Conservation (phyloP, 2,329 filamentous ascomycete species). For the Pseudocercospora pini-densiflorae region DNA sequence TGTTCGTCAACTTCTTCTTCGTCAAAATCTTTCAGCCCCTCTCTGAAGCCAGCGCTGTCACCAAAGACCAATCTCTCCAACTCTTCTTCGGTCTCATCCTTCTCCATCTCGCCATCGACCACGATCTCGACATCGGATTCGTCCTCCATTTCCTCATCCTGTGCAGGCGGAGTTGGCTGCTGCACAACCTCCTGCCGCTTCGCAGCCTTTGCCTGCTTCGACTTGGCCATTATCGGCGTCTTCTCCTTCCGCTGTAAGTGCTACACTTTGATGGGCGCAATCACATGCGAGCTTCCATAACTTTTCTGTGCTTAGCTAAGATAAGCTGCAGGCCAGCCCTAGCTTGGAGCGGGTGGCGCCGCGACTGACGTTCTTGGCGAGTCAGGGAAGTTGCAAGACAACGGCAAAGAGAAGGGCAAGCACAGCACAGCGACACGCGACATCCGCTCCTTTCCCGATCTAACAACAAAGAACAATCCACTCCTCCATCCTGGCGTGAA, state of each 20-base stretch:
- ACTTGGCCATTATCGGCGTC: conserved; percentile 24
- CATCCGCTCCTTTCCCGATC: not conserved
- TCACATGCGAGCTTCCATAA: conserved; percentile 4
- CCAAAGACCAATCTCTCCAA: conserved; percentile 83
- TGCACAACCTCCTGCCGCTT: conserved; percentile 20
- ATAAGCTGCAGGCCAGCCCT: not conserved
- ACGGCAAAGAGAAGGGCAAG: conserved; percentile 1
- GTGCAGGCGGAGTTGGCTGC: conserved; percentile 29
- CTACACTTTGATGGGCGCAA: not conserved
- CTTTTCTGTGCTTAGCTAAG: conserved; percentile 8
- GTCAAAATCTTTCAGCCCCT: conserved; percentile 67
- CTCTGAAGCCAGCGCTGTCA: conserved; percentile 79
- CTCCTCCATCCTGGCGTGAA: not conserved
- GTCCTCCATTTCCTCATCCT: conserved; percentile 27
- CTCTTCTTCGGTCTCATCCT: conserved; percentile 40
- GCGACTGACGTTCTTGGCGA: not conserved
- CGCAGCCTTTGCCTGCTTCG: conserved; percentile 16
- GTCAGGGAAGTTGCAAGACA: not conserved
- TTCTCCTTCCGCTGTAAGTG: not conserved
- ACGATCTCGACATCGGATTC: conserved; percentile 38
- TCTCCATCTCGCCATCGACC: conserved; percentile 35
- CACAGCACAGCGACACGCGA: not conserved
- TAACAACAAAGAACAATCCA: not conserved
- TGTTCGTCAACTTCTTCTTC: conserved; percentile 54
- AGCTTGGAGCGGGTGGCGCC: not conserved